A percentile compares a stretch with the other conserved stretches of the same genome.
phyloP scores from a whole-genome alignment of 176 grass and related monocot genomes.

The Cenchrus americanus region DNA sequence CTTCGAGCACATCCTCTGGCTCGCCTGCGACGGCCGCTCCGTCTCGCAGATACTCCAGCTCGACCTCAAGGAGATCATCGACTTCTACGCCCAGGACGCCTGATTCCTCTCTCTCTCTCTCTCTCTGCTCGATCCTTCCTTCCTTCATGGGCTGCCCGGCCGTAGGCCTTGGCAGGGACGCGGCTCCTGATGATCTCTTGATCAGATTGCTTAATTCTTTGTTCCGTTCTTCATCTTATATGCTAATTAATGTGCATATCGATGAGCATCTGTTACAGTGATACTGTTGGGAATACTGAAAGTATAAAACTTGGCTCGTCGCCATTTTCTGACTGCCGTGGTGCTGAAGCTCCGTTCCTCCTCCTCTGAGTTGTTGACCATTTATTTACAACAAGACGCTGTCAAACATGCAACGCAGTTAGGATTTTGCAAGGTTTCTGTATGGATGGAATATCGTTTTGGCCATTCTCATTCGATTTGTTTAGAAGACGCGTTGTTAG shows the following conservation, averaged over 20 bases:
- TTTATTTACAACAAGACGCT: background rate
- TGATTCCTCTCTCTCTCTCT: conserved; percentile 15
- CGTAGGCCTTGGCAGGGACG: background rate
- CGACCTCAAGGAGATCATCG: conserved; percentile 96
- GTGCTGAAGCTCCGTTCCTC: background rate
- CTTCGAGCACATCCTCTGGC: conserved; percentile 94
- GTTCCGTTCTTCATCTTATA: background rate
- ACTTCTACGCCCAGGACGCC: conserved; percentile 92
- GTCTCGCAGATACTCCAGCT: conserved; percentile 61
- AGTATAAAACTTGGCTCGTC: background rate
- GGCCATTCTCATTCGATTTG: background rate
- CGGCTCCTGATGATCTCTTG: conserved; percentile 20
- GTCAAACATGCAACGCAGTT: background rate
- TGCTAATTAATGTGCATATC: conserved; percentile 47
- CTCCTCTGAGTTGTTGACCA: background rate
- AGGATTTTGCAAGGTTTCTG: background rate
- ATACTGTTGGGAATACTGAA: conserved; percentile 4
- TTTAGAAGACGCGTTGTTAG: background rate
- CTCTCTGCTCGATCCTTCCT: background rate
- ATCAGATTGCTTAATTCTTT: background rate
- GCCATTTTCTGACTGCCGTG: background rate
- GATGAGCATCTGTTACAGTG: conserved; percentile 3
- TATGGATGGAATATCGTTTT: background rate
- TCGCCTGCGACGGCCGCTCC: conserved; percentile 67
- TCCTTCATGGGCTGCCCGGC: background rate